A percentile compares a stretch with the other conserved stretches of the same genome.
Conservation (phyloP, 352 stramenopile genomes). For the Globisporangium okanoganense region DNA sequence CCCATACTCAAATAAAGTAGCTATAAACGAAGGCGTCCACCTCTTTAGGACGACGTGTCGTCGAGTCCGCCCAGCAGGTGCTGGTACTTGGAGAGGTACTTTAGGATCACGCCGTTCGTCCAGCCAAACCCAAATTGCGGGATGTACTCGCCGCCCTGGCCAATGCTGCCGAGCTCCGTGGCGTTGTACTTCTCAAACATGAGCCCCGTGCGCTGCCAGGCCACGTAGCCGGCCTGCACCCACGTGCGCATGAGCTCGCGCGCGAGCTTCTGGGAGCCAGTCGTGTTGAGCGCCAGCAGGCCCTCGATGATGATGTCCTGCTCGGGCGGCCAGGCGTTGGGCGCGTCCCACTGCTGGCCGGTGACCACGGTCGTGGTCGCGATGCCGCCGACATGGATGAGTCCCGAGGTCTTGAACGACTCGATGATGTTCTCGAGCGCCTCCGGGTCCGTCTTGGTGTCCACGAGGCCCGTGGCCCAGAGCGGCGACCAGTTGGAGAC, state of each 20-base stretch:
- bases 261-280: constrained; percentile 46
- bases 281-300: constrained; percentile 46
- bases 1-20: neutral
- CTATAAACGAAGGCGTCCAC: neutral
- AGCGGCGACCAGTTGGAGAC: constrained; percentile 70
- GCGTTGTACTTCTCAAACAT: constrained; percentile 85
- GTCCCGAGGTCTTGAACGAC: constrained; percentile 51
- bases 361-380: constrained; percentile 64
- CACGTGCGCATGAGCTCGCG: constrained; percentile 53
- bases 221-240: constrained; percentile 53
- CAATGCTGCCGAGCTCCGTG: constrained; percentile 24
- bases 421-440: constrained; percentile 45
- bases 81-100: constrained; percentile 38
- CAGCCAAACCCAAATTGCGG: constrained; percentile 53
- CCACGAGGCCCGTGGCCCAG: constrained; percentile 49
- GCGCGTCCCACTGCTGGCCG: constrained; percentile 84
- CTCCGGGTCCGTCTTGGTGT: constrained; percentile 34
- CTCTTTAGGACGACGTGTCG: neutral
- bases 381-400: constrained; percentile 63
- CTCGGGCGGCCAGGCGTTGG: constrained; percentile 82
- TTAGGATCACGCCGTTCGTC: constrained; percentile 52
- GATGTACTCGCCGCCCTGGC: constrained; percentile 49
- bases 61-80: constrained; percentile 16
- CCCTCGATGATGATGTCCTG: constrained; percentile 82
- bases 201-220: constrained; percentile 62